phyloP scores from a whole-genome alignment of 495 filamentous ascomycete species.

The Hyaloscypha bicolor region DNA sequence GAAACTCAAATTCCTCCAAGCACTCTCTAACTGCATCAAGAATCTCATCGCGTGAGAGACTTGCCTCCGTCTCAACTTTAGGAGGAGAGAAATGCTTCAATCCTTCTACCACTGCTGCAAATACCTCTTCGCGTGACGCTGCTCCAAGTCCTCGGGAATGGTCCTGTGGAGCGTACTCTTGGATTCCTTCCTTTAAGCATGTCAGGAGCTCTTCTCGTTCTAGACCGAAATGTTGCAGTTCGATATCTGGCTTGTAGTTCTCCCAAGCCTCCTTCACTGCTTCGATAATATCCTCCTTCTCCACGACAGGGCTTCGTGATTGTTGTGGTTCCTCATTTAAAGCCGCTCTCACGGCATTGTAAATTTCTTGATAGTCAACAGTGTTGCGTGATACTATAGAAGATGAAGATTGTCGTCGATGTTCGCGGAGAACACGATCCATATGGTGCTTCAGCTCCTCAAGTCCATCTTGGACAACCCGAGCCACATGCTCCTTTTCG shows the following conservation, averaged over 20 bases:
- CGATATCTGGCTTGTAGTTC: conserved; percentile 88
- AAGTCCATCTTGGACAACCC: conserved; percentile 77
- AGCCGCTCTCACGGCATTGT: conserved; percentile 75
- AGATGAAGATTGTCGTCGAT: conserved; percentile 63
- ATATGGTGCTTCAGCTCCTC: conserved; percentile 80
- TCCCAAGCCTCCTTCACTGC: conserved; percentile 89
- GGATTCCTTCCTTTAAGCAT: conserved; percentile 80
- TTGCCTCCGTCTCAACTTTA: conserved; percentile 63
- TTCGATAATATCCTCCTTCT: conserved; percentile 78
- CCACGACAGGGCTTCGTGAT: conserved; percentile 38
- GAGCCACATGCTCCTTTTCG: conserved; percentile 70
- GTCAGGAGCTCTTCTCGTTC: conserved; percentile 86
- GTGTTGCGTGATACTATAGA: conserved; percentile 38
- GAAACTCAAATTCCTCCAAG: conserved; percentile 72
- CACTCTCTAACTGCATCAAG: conserved; percentile 75
- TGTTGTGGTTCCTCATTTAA: conserved; percentile 68
- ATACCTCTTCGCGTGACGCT: conserved; percentile 76
- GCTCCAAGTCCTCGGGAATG: conserved; percentile 46
- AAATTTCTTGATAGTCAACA: conserved; percentile 78
- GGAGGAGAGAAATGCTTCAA: conserved; percentile 76
- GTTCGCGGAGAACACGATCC: conserved; percentile 72
- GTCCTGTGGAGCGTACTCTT: conserved; percentile 65
- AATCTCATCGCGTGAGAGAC: conserved; percentile 77
- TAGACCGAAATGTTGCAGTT: conserved; percentile 83
- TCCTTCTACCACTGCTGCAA: conserved; percentile 79